A percentile compares a stretch with the other conserved stretches of the same genome.
phyloP scores from a whole-genome alignment of 257 asterid genomes.

The Capsicum chinense region DNA sequence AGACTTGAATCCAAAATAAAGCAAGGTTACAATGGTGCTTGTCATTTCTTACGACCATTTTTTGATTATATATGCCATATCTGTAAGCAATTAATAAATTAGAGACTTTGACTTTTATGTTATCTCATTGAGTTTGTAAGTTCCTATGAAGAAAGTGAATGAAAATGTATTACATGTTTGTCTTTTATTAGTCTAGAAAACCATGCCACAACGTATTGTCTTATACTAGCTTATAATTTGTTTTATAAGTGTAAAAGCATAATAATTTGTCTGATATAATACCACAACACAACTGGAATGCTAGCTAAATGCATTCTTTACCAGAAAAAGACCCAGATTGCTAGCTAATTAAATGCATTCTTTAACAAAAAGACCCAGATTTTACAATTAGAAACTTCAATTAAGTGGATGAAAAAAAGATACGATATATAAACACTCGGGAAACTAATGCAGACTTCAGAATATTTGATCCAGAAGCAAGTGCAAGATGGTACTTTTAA shows the following conservation, averaged over 20 bases:
- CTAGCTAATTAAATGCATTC: neutral
- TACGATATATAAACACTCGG: neutral
- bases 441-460: neutral
- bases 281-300: neutral
- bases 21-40: neutral
- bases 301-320: neutral
- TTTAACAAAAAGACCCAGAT: neutral
- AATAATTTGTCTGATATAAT: neutral
- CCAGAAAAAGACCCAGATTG: neutral
- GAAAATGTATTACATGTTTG: neutral
- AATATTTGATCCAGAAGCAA: neutral
- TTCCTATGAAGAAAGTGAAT: neutral
- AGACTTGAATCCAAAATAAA: neutral
- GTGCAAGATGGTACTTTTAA: neutral
- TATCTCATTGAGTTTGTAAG: conserved; percentile 12
- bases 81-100: conserved; percentile 20
- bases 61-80: neutral
- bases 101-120: neutral
- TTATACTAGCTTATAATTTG: neutral
- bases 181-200: neutral
- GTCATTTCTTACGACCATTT: neutral
- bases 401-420: neutral
- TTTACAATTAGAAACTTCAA: conserved; percentile 3
- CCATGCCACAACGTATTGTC: neutral
- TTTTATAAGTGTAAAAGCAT: neutral